phyloP scores from a whole-genome alignment of 768 basidiomycete species.

The Rhizopogon roseolus region DNA sequence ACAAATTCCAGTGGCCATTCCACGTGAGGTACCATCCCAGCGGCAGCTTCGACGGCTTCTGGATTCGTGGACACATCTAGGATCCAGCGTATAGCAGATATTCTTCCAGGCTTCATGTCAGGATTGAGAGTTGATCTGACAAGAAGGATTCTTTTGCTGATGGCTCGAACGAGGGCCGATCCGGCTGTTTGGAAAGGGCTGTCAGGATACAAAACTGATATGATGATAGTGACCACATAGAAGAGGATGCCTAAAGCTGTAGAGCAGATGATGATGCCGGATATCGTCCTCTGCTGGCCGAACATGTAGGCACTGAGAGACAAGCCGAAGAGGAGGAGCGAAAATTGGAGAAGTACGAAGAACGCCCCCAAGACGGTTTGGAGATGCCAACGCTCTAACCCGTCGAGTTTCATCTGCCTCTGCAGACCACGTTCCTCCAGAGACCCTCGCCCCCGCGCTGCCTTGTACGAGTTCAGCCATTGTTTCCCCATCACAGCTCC shows the following conservation, averaged over 20 bases:
- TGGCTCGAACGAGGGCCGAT: neutral
- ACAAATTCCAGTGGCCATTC: neutral
- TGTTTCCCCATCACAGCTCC: neutral
- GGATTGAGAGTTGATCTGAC: too few species aligned
- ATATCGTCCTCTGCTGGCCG: too few species aligned
- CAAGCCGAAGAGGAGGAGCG: neutral
- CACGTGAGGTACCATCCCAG: neutral
- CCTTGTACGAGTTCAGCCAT: neutral
- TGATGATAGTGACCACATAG: neutral
- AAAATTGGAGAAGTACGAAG: neutral
- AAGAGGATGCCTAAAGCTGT: neutral
- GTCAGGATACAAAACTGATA: neutral
- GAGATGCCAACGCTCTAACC: neutral
- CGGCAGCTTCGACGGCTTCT: neutral
- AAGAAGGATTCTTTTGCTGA: neutral
- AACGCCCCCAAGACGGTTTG: neutral
- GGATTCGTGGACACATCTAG: constrained; percentile 6
- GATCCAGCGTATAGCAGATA: constrained; percentile 11
- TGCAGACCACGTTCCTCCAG: neutral
- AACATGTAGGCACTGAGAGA: neutral
- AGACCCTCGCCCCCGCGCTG: neutral
- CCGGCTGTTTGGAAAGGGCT: neutral
- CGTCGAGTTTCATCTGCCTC: neutral
- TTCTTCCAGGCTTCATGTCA: too few species aligned
- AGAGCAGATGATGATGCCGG: neutral